Evolutionary conservation across 345 rosid genomes (phyloP), one percentile per base, ranked within the genome.

Genomic region (Geranium brycei): DNA sequence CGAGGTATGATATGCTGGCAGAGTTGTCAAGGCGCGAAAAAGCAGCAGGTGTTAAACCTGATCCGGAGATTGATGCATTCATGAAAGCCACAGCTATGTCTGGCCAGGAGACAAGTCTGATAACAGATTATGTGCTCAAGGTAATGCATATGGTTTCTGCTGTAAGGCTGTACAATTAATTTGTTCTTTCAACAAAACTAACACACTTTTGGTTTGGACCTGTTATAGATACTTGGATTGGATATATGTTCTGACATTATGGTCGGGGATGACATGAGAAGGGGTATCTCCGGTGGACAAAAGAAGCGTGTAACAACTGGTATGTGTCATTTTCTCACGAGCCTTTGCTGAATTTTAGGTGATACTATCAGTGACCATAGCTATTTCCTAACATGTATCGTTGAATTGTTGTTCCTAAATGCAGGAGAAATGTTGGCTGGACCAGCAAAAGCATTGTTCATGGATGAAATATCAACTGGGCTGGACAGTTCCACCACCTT

Each of bases 381-480:
- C 4, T 38, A 3, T 53, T 53, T 53, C 41, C 19, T 61, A 32
- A 7, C 19, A 41, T 4, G 4, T 32, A 31, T 14, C 10, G 3
- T 61, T 2, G 14, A 12, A 28, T 15, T 31, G 16, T 10, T 35
- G 6, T 3, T n/a, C 18, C 30, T 13, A 30, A 47, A 1, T 69
- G 62, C 65, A 79, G 79, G 83, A 13, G 83, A 82, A 66, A 71
- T 77, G 73, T 47, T 82, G 68, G 81, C 73, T 0, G 80, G 86
- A 28, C 80, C 80, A 6, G 78, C 80, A 0, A 71, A 72, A 32
- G 79, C 81, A 0, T 68, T 79, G 14, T 77, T 82, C 73, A 82
- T 82, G 83, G 82, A 82, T 47, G 86, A 82, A 69, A 79, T 82
- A 58, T 79, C 86, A 8, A 82, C 81, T 4, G 86, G 83, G 18